Evolutionary conservation across 140 eudicot genomes (phyloP).

Genomic region (Anethum foeniculum): DNA sequence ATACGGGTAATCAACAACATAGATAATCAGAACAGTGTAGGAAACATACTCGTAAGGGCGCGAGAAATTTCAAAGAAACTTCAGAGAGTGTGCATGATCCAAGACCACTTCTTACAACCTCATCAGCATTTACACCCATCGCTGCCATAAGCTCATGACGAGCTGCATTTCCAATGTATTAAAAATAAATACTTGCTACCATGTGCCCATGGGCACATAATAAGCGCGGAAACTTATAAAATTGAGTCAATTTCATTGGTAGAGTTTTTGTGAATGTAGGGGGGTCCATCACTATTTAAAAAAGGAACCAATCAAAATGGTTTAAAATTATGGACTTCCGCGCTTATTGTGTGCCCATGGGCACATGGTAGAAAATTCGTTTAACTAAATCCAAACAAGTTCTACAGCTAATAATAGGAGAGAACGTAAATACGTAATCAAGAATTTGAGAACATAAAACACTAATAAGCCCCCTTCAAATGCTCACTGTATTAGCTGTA

Average conservation of each 20-base stretch:
- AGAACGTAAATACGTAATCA: not conserved
- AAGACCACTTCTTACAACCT: constrained; percentile 60
- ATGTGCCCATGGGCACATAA: no score
- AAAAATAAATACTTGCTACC: no score
- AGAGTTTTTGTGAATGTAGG: no score
- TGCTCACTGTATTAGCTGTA: not conserved
- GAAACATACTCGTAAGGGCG: constrained; percentile 74
- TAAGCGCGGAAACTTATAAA: no score
- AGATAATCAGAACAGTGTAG: not conserved
- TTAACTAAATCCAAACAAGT: not conserved
- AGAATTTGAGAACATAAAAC: not conserved
- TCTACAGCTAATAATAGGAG: not conserved
- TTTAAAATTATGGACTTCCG: no score
- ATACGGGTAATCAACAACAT: not conserved
- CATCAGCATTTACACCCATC: constrained; percentile 75
- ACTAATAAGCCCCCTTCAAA: not conserved
- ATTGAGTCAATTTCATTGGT: no score
- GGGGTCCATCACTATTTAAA: no score
- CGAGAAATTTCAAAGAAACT: constrained; percentile 68
- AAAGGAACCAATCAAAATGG: no score
- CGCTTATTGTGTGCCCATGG: no score
- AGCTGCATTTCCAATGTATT: not conserved
- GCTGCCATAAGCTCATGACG: constrained; percentile 70
- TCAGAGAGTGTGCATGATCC: constrained; percentile 69
- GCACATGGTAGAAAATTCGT: no score